Evolutionary conservation across 345 rosid species (phyloP).

Genomic region (Eucalyptus victrix): DNA sequence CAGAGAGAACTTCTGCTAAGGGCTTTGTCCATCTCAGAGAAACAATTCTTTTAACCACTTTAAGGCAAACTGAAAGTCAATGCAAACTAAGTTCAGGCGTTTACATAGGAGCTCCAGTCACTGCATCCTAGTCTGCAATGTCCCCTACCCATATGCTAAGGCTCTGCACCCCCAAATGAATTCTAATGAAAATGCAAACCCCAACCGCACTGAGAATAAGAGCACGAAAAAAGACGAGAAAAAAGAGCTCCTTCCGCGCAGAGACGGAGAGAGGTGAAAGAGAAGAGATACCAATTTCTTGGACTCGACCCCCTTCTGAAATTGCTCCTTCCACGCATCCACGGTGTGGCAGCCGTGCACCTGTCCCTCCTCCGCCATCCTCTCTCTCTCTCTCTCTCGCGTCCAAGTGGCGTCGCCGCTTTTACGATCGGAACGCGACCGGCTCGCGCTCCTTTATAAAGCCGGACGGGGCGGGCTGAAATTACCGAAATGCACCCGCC

Average conservation of each 20-base stretch:
- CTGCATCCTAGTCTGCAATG: not conserved
- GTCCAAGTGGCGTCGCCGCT: not conserved
- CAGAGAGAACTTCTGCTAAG: no score
- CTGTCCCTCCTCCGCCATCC: conserved; percentile 10
- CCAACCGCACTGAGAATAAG: no score
- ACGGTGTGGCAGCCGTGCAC: conserved; percentile 14
- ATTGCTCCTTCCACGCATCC: conserved; percentile 12
- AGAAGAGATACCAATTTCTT: conserved; percentile 6
- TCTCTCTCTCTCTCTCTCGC: not conserved
- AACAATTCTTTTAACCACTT: not conserved
- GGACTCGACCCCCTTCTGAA: not conserved
- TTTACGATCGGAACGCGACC: not conserved
- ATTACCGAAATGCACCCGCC: not conserved
- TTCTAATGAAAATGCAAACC: not conserved
- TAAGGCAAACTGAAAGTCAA: not conserved
- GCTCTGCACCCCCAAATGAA: not conserved
- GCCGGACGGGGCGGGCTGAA: not conserved
- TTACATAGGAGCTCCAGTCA: not conserved
- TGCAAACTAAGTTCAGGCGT: not conserved
- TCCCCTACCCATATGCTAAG: not conserved
- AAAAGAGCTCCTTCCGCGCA: not conserved
- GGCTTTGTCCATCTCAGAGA: no score
- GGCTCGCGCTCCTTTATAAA: not conserved
- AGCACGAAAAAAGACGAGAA: not conserved
- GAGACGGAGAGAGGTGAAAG: not conserved